phyloP scores from a whole-genome alignment of 495 filamentous ascomycete genomes.

The Penicillium cinerascens region DNA sequence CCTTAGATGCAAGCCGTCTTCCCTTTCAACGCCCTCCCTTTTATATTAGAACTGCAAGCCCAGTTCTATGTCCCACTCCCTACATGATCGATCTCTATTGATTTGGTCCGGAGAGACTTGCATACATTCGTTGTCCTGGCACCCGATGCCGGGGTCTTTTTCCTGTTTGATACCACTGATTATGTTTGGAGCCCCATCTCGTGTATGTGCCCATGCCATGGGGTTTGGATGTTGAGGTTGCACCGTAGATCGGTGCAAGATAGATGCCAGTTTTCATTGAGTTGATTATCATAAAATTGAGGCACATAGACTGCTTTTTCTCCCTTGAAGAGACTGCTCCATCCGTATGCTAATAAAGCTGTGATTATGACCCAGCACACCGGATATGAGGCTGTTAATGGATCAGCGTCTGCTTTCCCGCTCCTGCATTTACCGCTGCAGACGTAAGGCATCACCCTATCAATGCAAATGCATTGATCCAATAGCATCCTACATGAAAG shows the following conservation, averaged over 20 bases:
- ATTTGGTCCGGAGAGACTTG: not conserved
- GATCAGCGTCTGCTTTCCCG: not conserved
- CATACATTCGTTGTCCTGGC: not conserved
- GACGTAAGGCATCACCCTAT: not conserved
- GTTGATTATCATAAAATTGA: not conserved
- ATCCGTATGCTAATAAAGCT: not conserved
- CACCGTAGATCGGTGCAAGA: constrained; percentile 1
- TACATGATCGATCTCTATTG: not conserved
- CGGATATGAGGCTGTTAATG: not conserved
- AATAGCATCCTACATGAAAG: not conserved
- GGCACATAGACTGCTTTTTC: not conserved
- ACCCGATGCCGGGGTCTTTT: not conserved
- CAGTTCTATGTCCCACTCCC: not conserved
- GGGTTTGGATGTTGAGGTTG: not conserved
- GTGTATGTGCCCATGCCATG: not conserved
- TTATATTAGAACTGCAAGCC: not conserved
- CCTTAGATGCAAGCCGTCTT: not conserved
- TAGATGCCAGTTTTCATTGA: not conserved
- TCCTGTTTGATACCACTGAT: constrained; percentile 5
- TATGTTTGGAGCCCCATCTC: not conserved
- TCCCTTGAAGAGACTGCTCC: not conserved
- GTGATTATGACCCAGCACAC: not conserved
- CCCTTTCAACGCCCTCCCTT: not conserved
- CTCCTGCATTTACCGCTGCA: not conserved
- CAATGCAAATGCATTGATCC: not conserved